Conservation (phyloP, 2,329 filamentous ascomycete species). For the Neocucurbitaria cava region DNA sequence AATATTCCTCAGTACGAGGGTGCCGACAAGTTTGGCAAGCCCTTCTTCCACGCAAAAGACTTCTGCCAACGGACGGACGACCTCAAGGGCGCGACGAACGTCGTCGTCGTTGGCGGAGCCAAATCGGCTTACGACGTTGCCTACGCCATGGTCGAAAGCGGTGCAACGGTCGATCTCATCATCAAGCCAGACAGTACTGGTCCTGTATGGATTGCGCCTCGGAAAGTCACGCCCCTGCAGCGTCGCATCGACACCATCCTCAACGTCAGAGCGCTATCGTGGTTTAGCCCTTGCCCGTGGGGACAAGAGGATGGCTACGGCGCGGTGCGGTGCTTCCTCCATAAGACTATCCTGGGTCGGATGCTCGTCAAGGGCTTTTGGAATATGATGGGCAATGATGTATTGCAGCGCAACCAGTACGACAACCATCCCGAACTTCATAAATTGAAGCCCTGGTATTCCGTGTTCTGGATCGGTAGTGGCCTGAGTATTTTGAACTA, state of each 20-base stretch:
- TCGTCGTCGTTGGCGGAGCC: slow-evolving; percentile 63
- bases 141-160: slow-evolving; percentile 59
- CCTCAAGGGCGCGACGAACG: slow-evolving; percentile 40
- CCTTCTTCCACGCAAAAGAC: slow-evolving; percentile 64
- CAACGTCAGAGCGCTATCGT: slow-evolving; percentile 69
- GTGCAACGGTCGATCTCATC: slow-evolving; percentile 63
- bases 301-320: slow-evolving; percentile 67
- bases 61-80: slow-evolving; percentile 52
- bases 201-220: slow-evolving; percentile 63
- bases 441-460: slow-evolving; percentile 50
- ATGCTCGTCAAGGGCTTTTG: slow-evolving; percentile 63
- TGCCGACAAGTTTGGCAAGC: slow-evolving; percentile 57
- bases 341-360: slow-evolving; percentile 63
- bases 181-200: slow-evolving; percentile 63
- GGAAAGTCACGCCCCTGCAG: slow-evolving; percentile 69
- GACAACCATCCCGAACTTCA: slow-evolving; percentile 46
- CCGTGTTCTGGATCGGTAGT: slow-evolving; percentile 59
- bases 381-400: slow-evolving; percentile 59
- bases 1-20: slow-evolving; percentile 61
- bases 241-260: slow-evolving; percentile 70
- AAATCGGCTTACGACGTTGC: slow-evolving; percentile 70
- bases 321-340: slow-evolving; percentile 60
- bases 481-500: slow-evolving; percentile 67
- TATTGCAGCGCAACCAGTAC: slow-evolving; percentile 54
- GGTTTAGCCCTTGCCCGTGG: slow-evolving; percentile 77